phyloP scores from a whole-genome alignment of 2,329 filamentous ascomycete genomes.

The Clarireedia paspali region DNA sequence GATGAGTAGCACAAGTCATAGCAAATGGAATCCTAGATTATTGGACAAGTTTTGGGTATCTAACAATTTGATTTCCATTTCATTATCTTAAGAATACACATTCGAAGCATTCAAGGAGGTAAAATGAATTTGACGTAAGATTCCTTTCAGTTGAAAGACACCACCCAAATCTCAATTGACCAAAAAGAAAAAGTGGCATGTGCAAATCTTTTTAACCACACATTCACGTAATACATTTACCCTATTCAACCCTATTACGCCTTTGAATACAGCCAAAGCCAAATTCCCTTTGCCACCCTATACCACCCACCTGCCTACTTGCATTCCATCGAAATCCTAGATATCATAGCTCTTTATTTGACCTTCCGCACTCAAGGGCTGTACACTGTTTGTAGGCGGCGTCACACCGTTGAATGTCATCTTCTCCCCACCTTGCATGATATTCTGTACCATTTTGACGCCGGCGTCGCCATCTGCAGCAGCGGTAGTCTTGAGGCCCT shows the following conservation, averaged over 20 bases:
- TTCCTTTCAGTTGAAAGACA: constrained; percentile 1
- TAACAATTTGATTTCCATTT: background rate
- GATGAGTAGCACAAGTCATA: background rate
- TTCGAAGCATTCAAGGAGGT: background rate
- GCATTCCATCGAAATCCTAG: constrained; percentile 14
- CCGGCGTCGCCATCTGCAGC: constrained; percentile 32
- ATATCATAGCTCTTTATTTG: constrained; percentile 41
- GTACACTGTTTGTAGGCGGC: constrained; percentile 37
- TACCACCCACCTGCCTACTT: background rate
- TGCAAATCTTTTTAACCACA: constrained; percentile 1
- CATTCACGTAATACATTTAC: constrained; percentile 11
- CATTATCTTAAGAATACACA: constrained; percentile 9
- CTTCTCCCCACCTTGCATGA: constrained; percentile 32
- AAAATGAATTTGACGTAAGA: background rate
- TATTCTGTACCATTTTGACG: constrained; percentile 29
- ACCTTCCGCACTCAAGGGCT: constrained; percentile 47
- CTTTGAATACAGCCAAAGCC: constrained; percentile 14
- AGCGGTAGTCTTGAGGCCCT: constrained; percentile 50
- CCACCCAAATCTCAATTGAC: background rate
- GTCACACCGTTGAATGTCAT: constrained; percentile 44
- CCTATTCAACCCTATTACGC: constrained; percentile 23
- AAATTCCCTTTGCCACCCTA: background rate
- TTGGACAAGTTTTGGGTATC: background rate
- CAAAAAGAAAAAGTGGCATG: background rate
- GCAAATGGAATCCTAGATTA: background rate